Evolutionary conservation across 345 rosid genomes (phyloP), one percentile per base, ranked within the genome.

Genomic region (Heritiera fomes): DNA sequence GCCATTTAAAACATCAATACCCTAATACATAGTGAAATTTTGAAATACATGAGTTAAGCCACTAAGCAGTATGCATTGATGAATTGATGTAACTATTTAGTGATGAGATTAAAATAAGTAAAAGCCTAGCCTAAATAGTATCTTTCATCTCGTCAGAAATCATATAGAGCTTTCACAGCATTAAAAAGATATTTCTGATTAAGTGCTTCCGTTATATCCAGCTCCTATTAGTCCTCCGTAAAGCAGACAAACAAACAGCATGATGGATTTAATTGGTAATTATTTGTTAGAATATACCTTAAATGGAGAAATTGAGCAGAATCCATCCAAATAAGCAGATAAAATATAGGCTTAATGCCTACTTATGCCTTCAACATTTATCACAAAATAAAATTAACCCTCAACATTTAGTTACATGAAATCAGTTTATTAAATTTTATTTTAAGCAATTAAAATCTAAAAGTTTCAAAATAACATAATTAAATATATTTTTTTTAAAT

Each of bases 1-100:
- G 56, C 99, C 99, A 53, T 96, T 96, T 78, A 96, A 82, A 71
- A 96, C 98, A 89, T 96, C 99, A 76, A 96, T 84, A 64, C 78
- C 83, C 98, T 92, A 56, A 43, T 70, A 79, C 64, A 64, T 47
- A 64, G 43, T 23, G 50, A 74, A 72, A 80, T 65, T 41, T 72
- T 13, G 23, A 76, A 60, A 71, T 32, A 75, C 4, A 43, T 77
- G 17, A 65, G 68, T 67, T 20, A 61, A 77, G 46, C 49, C 32
- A 7, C 18, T 15, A 17, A 52, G 61, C 5, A 47, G 5, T 32
- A 17, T 15, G 59, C 43, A 71, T 50, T 70, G 23, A 8, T 71
- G 46, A 50, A 71, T 50, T 50, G 75, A 52, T 52, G 28, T 15
- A 71, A 50, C 4, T 8, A 30, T 49, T 15, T 28, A 46, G 73